Evolutionary conservation across 495 filamentous ascomycete species (phyloP).

Genomic region (Talaromyces nanjingensis): DNA sequence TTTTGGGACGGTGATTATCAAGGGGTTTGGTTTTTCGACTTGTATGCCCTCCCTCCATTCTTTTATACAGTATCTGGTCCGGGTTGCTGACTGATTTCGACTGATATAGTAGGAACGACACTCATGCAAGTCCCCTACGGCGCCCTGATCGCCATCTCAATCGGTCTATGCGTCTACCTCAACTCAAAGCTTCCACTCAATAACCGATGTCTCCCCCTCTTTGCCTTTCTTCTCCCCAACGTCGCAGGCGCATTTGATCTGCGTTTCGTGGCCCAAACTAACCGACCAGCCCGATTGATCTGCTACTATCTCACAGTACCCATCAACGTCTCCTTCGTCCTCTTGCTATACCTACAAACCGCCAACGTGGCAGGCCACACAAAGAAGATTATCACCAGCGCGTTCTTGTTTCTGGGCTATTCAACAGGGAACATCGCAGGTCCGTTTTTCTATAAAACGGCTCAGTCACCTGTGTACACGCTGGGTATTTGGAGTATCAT

Average conservation of each 20-base stretch:
- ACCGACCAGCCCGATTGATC: slow-evolving; percentile 36
- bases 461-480: slow-evolving; percentile 46
- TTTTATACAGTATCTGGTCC: too few relatives aligned
- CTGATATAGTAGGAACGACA: slow-evolving; percentile 19
- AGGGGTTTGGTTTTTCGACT: not conserved
- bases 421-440: slow-evolving; percentile 50
- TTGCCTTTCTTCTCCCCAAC: slow-evolving; percentile 22
- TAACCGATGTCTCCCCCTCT: slow-evolving; percentile 20
- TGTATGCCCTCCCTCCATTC: too few relatives aligned
- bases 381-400: slow-evolving; percentile 59
- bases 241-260: slow-evolving; percentile 39
- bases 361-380: slow-evolving; percentile 57
- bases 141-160: slow-evolving; percentile 33
- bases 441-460: slow-evolving; percentile 42
- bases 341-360: slow-evolving; percentile 40
- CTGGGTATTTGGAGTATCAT: slow-evolving; percentile 56
- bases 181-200: not conserved
- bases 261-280: slow-evolving; percentile 38
- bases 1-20: slow-evolving; percentile 26
- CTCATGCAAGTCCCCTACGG: slow-evolving; percentile 50
- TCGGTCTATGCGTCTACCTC: too few relatives aligned
- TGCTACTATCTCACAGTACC: slow-evolving; percentile 47
- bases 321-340: slow-evolving; percentile 41
- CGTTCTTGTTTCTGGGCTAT: slow-evolving; percentile 52
- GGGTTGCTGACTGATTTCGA: too few relatives aligned